Base-by-base conservation (phyloP, 164 flowering plant species). In the Pachysandra terminalis region DNA sequence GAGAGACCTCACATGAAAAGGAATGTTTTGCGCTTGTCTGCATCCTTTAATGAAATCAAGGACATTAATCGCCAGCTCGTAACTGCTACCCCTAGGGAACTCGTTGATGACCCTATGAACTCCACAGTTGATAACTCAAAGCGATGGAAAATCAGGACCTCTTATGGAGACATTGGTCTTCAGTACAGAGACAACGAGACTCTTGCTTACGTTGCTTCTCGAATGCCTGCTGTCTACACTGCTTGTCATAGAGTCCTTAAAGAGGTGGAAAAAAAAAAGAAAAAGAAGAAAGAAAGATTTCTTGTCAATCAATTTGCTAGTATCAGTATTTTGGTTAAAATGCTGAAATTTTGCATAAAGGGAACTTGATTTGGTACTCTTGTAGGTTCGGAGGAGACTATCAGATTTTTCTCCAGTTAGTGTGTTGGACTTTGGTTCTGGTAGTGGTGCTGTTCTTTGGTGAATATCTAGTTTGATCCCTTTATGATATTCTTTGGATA, bases 391-490 rank as follows among this genome's bases (percentile, higher is more conserved):
- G 3, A 82, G 90, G 70, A 88, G 99, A 77, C 59, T 96, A 64
- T 93, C 98, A 1, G 93, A 64, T 69, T 93, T 96, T 73, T 61
- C 86, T 54, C 99, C 98, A 0, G 66, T 81, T 27, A 90, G 71
- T 51, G 97, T 93, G 9, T 79, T 96, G 82, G 99, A 96, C 84
- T 96, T 96, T 90, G 98, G 98, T 54, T 86, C 97, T 59, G 99
- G 98, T 58, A 85, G 97, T 56, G 93, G 99, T 67, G 88, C 98
- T 0, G 97, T 88, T 49, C 75, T 90, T 69, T 96, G 99, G 99
- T 96, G 79, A 87, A 87, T 22, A 60, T 40, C 45, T 69, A n/a
- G 37, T 21, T 25, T 22, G 5, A 28, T 59, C 28, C 17, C 7
- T 19, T 64, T 41, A 52, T 9, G 52, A 40, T 32, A 16, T 22